These are phyloP conservation scores for Pholiota molesta DNA, from an alignment of 768 basidiomycete genomes.

Conservation along the genomic window DNA sequence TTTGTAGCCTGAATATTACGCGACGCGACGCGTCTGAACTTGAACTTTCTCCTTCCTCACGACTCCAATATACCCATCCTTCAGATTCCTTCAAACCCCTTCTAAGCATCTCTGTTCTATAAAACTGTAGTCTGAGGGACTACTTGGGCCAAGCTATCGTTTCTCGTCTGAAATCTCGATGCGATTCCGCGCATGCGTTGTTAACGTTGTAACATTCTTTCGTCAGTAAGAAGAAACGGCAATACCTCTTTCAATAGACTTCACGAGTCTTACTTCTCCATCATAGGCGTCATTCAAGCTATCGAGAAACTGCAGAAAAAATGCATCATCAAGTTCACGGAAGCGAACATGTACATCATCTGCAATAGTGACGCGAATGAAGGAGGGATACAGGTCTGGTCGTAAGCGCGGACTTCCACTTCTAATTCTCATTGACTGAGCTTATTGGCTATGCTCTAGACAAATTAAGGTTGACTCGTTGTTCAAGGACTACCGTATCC, in stretches of 20 bases:
- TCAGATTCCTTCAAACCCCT: background rate
- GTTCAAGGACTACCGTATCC: slow-evolving; percentile 80
- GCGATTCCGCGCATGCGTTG: slow-evolving; percentile 36
- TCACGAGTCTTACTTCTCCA: background rate
- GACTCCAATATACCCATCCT: background rate
- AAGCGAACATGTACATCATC: slow-evolving; percentile 77
- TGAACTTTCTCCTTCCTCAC: background rate
- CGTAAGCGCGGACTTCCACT: slow-evolving; percentile 27
- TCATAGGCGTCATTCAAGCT: slow-evolving; percentile 74
- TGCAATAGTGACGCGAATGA: slow-evolving; percentile 81
- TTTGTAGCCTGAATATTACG: background rate
- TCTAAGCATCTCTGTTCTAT: background rate
- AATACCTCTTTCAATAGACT: background rate
- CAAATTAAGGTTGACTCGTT: slow-evolving; percentile 69
- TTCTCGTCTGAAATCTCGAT: slow-evolving; percentile 14
- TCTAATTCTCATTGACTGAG: background rate
- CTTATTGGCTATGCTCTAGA: slow-evolving; percentile 32
- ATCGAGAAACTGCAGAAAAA: slow-evolving; percentile 84
- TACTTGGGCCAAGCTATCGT: background rate
- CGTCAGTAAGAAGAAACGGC: slow-evolving; percentile 26
- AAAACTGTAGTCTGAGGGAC: background rate
- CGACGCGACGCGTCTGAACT: slow-evolving; percentile 8
- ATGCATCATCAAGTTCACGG: slow-evolving; percentile 81
- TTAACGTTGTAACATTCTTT: slow-evolving; percentile 35
- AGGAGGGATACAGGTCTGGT: slow-evolving; percentile 89